phyloP scores from a whole-genome alignment of 129 eudicot species.

The Chrysanthemum seticuspe region DNA sequence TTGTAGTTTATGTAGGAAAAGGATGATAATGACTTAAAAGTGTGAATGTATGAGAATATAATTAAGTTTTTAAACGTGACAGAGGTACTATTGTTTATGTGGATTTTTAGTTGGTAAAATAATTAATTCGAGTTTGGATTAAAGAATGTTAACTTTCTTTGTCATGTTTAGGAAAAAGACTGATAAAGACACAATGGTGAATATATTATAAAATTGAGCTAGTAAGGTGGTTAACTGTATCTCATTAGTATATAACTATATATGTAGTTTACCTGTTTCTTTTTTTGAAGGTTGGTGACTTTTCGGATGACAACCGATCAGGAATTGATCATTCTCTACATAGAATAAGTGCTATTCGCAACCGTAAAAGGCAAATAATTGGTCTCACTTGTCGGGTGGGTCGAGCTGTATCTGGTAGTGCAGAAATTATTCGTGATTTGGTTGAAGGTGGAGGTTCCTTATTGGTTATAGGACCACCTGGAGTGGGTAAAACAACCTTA shows the following conservation, averaged over 20 bases:
- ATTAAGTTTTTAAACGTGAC: background rate
- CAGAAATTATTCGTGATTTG: constrained; percentile 89
- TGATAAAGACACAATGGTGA: background rate
- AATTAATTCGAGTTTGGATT: background rate
- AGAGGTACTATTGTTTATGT: background rate
- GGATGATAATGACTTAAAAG: background rate
- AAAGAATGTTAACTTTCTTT: constrained; percentile 2
- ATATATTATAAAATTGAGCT: background rate
- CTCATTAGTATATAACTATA: background rate
- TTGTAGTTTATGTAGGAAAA: too few species aligned
- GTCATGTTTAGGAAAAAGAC: constrained; percentile 10
- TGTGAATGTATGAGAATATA: background rate
- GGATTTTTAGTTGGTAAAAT: constrained; percentile 10
- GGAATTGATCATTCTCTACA: constrained; percentile 90
- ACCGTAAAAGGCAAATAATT: constrained; percentile 83
- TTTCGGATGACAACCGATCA: constrained; percentile 94
- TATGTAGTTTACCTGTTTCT: constrained; percentile 4
- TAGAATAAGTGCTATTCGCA: constrained; percentile 95
- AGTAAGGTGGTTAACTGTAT: background rate
- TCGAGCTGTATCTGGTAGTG: constrained; percentile 94
- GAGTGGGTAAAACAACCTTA: constrained; percentile 97
- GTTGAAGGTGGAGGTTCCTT: constrained; percentile 90
- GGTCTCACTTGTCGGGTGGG: constrained; percentile 99
- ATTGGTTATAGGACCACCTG: constrained; percentile 98
- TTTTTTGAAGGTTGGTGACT: constrained; percentile 84